Evolutionary conservation across 805 yeast species (phyloP).

Genomic region (Ogataea naganishii): DNA sequence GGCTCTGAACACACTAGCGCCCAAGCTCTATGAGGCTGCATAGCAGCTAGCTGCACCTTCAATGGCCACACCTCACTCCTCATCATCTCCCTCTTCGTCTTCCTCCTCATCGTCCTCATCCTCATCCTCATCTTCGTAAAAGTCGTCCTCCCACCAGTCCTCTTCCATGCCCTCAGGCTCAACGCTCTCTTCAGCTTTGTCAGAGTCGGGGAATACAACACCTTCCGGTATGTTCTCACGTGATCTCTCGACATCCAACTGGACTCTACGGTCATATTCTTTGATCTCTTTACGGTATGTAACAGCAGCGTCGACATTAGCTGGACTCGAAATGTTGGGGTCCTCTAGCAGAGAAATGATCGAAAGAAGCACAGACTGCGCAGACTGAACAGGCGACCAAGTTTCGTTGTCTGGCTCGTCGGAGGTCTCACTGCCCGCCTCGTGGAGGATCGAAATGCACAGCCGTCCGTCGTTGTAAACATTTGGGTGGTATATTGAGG

Average conservation of each 20-base stretch:
- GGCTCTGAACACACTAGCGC: too few species aligned
- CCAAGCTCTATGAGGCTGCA: not conserved
- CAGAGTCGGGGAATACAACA: constrained; percentile 62
- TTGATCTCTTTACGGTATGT: constrained; percentile 81
- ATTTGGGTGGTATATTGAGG: constrained; percentile 93
- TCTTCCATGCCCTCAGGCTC: too few species aligned
- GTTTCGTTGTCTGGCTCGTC: constrained; percentile 93
- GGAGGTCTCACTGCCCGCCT: constrained; percentile 76
- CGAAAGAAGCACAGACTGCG: constrained; percentile 85
- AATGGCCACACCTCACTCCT: constrained; percentile 9
- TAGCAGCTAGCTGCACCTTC: constrained; percentile 8
- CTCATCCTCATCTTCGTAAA: constrained; percentile 21
- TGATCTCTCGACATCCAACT: constrained; percentile 74
- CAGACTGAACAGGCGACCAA: constrained; percentile 93
- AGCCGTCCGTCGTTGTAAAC: constrained; percentile 91
- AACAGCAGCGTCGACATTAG: constrained; percentile 96
- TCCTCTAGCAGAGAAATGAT: constrained; percentile 88
- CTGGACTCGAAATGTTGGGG: constrained; percentile 91
- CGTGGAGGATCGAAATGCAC: constrained; percentile 89
- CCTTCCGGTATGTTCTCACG: constrained; percentile 81
- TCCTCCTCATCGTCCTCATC: constrained; percentile 18
- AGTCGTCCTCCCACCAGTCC: constrained; percentile 25
- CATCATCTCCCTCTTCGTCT: constrained; percentile 18
- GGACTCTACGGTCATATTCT: constrained; percentile 68
- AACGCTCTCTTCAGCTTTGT: constrained; percentile 16